phyloP scores from a whole-genome alignment of 371 early-diverging fungal species.

The Mucor piriformis region DNA sequence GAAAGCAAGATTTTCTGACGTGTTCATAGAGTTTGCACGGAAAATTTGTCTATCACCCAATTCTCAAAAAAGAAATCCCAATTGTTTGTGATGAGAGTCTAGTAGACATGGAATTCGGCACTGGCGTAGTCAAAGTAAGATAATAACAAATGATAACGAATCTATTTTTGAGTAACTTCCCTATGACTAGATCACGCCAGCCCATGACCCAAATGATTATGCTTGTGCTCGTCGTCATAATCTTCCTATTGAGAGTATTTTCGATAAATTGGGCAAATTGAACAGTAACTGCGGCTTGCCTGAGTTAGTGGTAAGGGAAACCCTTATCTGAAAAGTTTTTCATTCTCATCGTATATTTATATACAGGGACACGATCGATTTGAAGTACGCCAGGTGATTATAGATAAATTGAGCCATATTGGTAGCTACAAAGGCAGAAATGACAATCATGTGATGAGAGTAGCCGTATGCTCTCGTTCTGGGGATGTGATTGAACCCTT shows the following conservation, averaged over 20 bases:
- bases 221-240: slow-evolving; percentile 88
- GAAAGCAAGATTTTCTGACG: not conserved
- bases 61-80: slow-evolving; percentile 78
- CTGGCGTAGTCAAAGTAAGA: slow-evolving; percentile 94
- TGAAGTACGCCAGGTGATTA: slow-evolving; percentile 77
- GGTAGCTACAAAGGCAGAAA: slow-evolving; percentile 76
- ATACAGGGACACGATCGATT: slow-evolving; percentile 75
- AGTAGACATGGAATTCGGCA: slow-evolving; percentile 94
- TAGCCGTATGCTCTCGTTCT: slow-evolving; percentile 89
- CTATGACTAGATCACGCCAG: slow-evolving; percentile 85
- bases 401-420: slow-evolving; percentile 63
- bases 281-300: slow-evolving; percentile 63
- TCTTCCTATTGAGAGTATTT: slow-evolving; percentile 79
- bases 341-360: not conserved
- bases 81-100: slow-evolving; percentile 86
- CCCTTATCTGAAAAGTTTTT: not conserved
- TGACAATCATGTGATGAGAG: slow-evolving; percentile 84
- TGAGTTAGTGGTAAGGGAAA: slow-evolving; percentile 51
- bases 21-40: slow-evolving; percentile 69
- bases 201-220: slow-evolving; percentile 97
- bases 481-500: slow-evolving; percentile 98
- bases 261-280: slow-evolving; percentile 84
- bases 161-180: not conserved
- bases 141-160: not conserved
- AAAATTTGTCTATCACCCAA: slow-evolving; percentile 88